A percentile compares a stretch with the other conserved stretches of the same genome.
phyloP scores from a whole-genome alignment of 192 early-diverging fungal species.

The Backusella circina region DNA sequence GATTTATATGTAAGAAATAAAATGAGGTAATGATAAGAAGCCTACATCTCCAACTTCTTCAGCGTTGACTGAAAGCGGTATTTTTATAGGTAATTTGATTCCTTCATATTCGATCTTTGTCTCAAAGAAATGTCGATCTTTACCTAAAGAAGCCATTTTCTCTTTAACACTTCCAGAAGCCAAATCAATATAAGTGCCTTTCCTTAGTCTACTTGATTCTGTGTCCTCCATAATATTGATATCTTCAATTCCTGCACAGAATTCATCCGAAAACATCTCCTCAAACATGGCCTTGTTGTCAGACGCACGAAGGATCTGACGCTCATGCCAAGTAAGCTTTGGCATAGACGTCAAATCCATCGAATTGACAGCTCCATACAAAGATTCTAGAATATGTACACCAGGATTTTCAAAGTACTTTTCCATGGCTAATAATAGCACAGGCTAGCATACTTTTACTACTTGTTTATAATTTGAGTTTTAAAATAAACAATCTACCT shows the following conservation, averaged over 20 bases:
- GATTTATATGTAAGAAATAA: not conserved
- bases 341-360: conserved; percentile 85
- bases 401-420: conserved; percentile 82
- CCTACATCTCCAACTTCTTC: conserved; percentile 92
- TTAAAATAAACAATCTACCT: conserved; percentile 33
- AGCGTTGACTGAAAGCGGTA: conserved; percentile 80
- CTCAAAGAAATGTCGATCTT: conserved; percentile 86
- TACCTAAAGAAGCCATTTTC: conserved; percentile 49
- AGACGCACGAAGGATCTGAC: conserved; percentile 78
- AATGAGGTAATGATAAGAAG: not conserved
- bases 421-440: conserved; percentile 86
- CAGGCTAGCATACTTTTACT: conserved; percentile 54
- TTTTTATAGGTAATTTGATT: conserved; percentile 82
- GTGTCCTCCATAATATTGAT: conserved; percentile 10
- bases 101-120: conserved; percentile 83
- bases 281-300: conserved; percentile 85
- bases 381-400: conserved; percentile 66
- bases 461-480: not conserved
- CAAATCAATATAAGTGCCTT: conserved; percentile 49
- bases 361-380: conserved; percentile 80
- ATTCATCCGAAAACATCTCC: conserved; percentile 58
- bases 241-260: not conserved
- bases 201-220: conserved; percentile 26
- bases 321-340: conserved; percentile 69
- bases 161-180: conserved; percentile 42